A percentile compares a stretch with the other conserved stretches of the same genome.
phyloP scores from a whole-genome alignment of 768 basidiomycete species.

The Lactarius sp. region DNA sequence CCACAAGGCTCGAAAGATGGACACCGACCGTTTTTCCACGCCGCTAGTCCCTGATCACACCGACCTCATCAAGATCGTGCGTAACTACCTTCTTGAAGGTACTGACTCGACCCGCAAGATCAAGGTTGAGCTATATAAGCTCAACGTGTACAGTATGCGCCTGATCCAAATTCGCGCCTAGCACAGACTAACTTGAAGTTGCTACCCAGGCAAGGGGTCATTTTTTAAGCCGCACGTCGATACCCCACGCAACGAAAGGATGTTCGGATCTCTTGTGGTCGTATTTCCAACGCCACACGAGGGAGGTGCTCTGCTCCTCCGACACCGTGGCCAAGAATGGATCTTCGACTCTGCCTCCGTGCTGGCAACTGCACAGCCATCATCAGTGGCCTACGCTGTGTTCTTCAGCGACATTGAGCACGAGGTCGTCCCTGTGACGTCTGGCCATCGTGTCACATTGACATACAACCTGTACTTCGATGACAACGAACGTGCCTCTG shows the following conservation, averaged over 20 bases:
- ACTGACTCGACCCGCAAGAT: constrained; percentile 26
- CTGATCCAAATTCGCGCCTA: background rate
- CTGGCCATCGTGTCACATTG: constrained; percentile 41
- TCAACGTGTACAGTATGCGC: constrained; percentile 42
- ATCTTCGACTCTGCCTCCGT: constrained; percentile 37
- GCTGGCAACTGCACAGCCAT: constrained; percentile 14
- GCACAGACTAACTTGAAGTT: background rate
- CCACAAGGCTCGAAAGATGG: constrained; percentile 41
- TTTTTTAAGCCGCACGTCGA: constrained; percentile 51
- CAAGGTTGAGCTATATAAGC: constrained; percentile 39
- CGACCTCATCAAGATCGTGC: constrained; percentile 32
- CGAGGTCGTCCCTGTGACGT: constrained; percentile 40
- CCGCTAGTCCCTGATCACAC: constrained; percentile 32
- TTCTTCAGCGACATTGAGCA: constrained; percentile 45
- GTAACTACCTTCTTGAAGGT: constrained; percentile 27
- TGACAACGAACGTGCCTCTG: too few species aligned
- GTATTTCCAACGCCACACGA: constrained; percentile 44
- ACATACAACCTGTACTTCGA: too few species aligned
- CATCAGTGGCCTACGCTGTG: constrained; percentile 36
- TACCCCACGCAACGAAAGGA: constrained; percentile 39
- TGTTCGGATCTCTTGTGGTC: constrained; percentile 51
- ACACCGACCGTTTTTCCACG: constrained; percentile 34
- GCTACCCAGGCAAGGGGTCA: constrained; percentile 34
- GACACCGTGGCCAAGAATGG: too few species aligned
- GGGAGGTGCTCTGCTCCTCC: too few species aligned